phyloP scores from a whole-genome alignment of 768 basidiomycete species.

The Auricularia heimuer region DNA sequence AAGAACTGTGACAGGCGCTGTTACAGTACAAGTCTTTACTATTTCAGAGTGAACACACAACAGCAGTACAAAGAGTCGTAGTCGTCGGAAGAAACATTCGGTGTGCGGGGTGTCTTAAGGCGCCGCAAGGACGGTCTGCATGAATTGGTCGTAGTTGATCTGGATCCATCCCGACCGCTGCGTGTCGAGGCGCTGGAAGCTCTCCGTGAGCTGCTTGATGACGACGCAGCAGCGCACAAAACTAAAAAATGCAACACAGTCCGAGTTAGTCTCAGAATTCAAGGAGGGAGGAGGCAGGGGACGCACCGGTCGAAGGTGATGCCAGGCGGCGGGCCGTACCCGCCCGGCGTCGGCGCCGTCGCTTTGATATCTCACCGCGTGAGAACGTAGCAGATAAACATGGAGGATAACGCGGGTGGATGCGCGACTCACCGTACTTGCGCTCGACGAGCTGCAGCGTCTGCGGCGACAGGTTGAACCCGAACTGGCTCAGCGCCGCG shows the following conservation, averaged over 20 bases:
- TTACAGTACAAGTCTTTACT: too few relatives aligned
- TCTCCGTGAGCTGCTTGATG: constrained; percentile 66
- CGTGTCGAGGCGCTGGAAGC: constrained; percentile 55
- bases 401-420: not conserved
- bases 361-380: constrained; percentile 45
- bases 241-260: not conserved
- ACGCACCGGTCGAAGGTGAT: constrained; percentile 64
- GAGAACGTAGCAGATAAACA: not conserved
- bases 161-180: constrained; percentile 61
- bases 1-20: too few relatives aligned
- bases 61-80: too few relatives aligned
- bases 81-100: too few relatives aligned
- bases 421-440: constrained; percentile 59
- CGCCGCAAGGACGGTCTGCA: constrained; percentile 54
- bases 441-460: constrained; percentile 56
- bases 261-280: too few relatives aligned
- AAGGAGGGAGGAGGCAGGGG: not conserved
- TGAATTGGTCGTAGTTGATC: constrained; percentile 63
- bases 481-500: constrained; percentile 65
- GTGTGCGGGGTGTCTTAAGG: constrained; percentile 32
- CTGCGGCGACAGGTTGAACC: constrained; percentile 61
- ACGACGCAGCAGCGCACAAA: constrained; percentile 82
- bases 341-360: constrained; percentile 21
- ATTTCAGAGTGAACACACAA: too few relatives aligned
- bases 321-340: constrained; percentile 32